These are phyloP conservation scores for Paxillus rubicundulus DNA, from an alignment of 768 basidiomycete genomes.

Conservation along the genomic window DNA sequence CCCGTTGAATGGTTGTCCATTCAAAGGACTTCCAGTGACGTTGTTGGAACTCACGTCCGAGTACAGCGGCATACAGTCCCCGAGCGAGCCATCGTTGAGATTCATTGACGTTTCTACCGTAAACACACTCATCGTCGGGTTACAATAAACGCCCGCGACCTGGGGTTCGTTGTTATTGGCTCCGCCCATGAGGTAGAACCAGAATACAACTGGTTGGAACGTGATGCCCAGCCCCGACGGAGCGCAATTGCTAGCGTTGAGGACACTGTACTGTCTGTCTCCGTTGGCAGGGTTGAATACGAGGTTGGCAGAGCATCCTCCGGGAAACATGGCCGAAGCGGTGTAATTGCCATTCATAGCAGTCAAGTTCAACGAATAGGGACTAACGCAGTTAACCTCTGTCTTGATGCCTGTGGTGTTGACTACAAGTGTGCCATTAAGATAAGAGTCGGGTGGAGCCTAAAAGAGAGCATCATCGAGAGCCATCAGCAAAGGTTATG, in stretches of 20 bases:
- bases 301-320: constrained; percentile 43
- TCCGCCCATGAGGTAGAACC: constrained; percentile 46
- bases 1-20: constrained; percentile 61
- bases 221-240: constrained; percentile 30
- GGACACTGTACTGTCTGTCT: constrained; percentile 49
- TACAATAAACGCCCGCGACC: constrained; percentile 55
- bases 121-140: constrained; percentile 46
- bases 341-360: constrained; percentile 28
- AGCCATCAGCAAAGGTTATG: not conserved
- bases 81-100: constrained; percentile 43
- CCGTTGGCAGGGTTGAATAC: constrained; percentile 39
- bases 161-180: constrained; percentile 32
- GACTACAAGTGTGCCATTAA: constrained; percentile 53
- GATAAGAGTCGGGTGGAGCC: constrained; percentile 40
- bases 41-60: constrained; percentile 43
- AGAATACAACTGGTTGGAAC: constrained; percentile 64
- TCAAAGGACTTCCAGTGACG: constrained; percentile 45
- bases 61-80: constrained; percentile 32
- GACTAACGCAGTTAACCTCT: constrained; percentile 44
- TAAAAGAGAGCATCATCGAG: constrained; percentile 18
- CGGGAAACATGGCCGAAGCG: constrained; percentile 44
- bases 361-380: constrained; percentile 29
- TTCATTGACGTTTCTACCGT: constrained; percentile 43
- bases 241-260: constrained; percentile 34
- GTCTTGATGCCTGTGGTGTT: constrained; percentile 51